Base-by-base conservation (phyloP, 1,284 basidiomycete species). In the Athelia psychrophila region DNA sequence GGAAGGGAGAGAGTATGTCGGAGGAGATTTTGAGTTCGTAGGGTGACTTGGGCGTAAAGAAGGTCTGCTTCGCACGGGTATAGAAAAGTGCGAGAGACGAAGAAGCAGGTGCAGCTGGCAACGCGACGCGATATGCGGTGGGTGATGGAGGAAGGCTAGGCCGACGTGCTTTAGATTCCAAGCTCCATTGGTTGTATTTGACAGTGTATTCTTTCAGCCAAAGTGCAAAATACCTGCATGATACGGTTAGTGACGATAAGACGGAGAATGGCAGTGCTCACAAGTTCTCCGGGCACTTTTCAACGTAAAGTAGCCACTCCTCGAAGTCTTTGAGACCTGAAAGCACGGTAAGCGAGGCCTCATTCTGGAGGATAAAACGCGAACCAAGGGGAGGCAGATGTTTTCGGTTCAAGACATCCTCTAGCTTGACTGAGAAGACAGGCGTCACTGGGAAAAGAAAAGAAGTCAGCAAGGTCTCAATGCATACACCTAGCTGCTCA, bases 291-390 rank as follows among this genome's bases (percentile, higher is more conserved):
- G 83, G 79, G 45, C 74, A 75, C 49, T 77, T 75, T 60, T 90
- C 88, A 47, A 87, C 84, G 65, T 86, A 88, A 32, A 90, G 72
- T 46, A 91, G 70, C 78, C 88, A 90, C 66, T 91, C 88, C 69
- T 90, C 87, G 53, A 90, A 82, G 65, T 90, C 88, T 65, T 90
- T 90, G 58, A 90, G 74, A 35, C 83, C 79, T 79, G 47, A 27
- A n/a, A 32, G 9, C 13, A 23, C 8, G 19, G 32, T 22, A 10
- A 42, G 33, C 24, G 15, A 27, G 18, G 19, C 48, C 30, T 15
- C 32, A 10, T 18, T 27, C 27, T 40, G 38, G 19, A 16, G 3
- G 36, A 12, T 20, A 50, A 32, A 32, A 48, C 48, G 33, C 47
- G 57, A 51, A 71, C 82, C 85, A 9, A 89, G 77, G 3, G 87